These are phyloP conservation scores for Phycomyces blakesleeanus DNA, from an alignment of 192 early-diverging fungal genomes.

Conservation along the genomic window DNA sequence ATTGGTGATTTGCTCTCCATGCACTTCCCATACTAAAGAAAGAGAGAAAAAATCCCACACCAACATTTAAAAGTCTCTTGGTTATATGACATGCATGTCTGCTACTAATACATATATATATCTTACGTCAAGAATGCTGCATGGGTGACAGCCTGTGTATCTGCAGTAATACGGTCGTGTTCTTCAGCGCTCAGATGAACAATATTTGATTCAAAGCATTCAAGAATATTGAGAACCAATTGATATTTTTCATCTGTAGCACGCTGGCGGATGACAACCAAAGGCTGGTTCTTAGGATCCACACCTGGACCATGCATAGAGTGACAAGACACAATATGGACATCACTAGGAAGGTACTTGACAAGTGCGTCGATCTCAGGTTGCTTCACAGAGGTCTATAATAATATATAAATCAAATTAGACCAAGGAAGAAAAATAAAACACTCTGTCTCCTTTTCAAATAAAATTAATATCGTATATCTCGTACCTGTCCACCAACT, in stretches of 20 bases:
- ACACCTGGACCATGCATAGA: constrained; percentile 95
- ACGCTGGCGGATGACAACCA: constrained; percentile 81
- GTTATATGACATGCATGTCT: neutral
- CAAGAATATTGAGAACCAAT: constrained; percentile 59
- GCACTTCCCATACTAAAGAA: constrained; percentile 81
- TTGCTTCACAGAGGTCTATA: constrained; percentile 90
- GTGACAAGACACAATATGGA: constrained; percentile 93
- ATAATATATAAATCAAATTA: neutral
- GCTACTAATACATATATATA: neutral
- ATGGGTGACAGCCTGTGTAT: constrained; percentile 97
- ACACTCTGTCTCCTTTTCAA: no score
- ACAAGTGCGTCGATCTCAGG: constrained; percentile 92
- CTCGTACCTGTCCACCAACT: constrained; percentile 78
- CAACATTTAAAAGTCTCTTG: neutral
- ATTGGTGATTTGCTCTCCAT: constrained; percentile 78
- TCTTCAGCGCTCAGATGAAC: constrained; percentile 78
- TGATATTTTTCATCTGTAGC: constrained; percentile 56
- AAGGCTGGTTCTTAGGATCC: constrained; percentile 73
- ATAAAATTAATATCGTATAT: no score
- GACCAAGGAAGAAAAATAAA: neutral
- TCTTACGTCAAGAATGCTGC: constrained; percentile 79
- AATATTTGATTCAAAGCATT: constrained; percentile 76
- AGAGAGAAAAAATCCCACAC: neutral
- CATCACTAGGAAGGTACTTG: constrained; percentile 78
- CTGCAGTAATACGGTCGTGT: constrained; percentile 94